Percentiles rank a stretch among this genome's conserved stretches.
Conservation (phyloP, 2,329 filamentous ascomycete genomes). For the Phyllosticta ampelicida region DNA sequence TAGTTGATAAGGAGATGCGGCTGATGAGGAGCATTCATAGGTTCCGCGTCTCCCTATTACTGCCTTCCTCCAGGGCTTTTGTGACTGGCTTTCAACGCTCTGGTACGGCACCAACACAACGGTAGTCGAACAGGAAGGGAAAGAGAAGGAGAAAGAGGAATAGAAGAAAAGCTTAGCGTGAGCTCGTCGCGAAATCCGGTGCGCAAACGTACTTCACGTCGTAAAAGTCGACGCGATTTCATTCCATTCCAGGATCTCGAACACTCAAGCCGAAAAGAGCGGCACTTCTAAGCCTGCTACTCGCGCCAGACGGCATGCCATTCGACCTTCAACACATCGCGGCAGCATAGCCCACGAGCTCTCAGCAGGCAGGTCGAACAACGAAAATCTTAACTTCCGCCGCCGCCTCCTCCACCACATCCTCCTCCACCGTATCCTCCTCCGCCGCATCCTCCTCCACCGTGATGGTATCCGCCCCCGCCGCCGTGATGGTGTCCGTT, state of each 20-base stretch:
- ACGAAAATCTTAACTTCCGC: background rate
- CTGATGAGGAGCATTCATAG: background rate
- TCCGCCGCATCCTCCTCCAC: background rate
- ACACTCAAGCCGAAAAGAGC: no score
- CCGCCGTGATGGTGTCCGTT: no score
- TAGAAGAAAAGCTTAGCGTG: no score
- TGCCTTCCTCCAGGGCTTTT: background rate
- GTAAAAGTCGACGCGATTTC: no score
- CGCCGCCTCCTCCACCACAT: background rate
- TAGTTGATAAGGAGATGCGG: background rate
- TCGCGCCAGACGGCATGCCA: background rate
- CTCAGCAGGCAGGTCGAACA: background rate
- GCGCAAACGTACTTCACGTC: no score
- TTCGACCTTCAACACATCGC: background rate
- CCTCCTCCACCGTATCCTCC: background rate
- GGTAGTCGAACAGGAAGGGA: no score
- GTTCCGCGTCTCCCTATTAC: background rate
- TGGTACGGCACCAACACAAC: background rate
- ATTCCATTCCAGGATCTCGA: no score
- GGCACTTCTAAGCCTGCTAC: background rate
- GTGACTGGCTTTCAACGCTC: background rate
- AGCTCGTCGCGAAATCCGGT: no score
- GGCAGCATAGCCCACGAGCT: background rate
- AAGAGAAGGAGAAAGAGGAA: no score
- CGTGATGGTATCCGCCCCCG: background rate